Conservation (phyloP, 306 rosid species). For the Prinsepia uniflora region DNA sequence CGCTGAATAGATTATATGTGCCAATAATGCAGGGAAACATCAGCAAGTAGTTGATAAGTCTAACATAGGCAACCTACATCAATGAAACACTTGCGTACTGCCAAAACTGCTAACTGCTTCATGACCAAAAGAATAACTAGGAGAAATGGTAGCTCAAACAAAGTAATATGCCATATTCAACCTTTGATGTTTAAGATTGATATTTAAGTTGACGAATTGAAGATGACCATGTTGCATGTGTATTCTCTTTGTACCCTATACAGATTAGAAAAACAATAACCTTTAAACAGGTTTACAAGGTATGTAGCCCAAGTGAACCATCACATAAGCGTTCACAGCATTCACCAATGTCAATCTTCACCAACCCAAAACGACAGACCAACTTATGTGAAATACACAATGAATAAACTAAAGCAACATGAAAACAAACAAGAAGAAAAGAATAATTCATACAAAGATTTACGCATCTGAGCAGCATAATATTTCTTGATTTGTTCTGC, state of each 20-base stretch:
- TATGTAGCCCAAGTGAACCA: neutral
- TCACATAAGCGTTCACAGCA: neutral
- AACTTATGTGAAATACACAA: neutral
- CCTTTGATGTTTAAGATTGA: neutral
- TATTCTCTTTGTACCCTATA: neutral
- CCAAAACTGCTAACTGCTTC: neutral
- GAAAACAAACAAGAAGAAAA: neutral
- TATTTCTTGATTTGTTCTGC: constrained; percentile 70
- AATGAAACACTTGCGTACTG: neutral
- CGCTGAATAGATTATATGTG: neutral
- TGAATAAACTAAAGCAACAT: neutral
- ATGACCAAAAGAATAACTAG: neutral
- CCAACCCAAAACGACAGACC: neutral
- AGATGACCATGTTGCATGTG: neutral
- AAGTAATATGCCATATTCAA: neutral
- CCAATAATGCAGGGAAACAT: neutral
- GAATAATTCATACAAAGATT: constrained; percentile 49
- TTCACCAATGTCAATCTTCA: neutral
- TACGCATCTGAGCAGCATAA: constrained; percentile 63
- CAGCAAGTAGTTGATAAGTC: neutral
- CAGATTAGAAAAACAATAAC: neutral
- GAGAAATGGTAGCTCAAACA: constrained; percentile 8
- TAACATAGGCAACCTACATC: neutral
- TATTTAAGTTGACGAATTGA: neutral
- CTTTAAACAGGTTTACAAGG: neutral